These are phyloP conservation scores for Citrus maxima DNA, from an alignment of 345 rosid species.

Conservation along the genomic window DNA sequence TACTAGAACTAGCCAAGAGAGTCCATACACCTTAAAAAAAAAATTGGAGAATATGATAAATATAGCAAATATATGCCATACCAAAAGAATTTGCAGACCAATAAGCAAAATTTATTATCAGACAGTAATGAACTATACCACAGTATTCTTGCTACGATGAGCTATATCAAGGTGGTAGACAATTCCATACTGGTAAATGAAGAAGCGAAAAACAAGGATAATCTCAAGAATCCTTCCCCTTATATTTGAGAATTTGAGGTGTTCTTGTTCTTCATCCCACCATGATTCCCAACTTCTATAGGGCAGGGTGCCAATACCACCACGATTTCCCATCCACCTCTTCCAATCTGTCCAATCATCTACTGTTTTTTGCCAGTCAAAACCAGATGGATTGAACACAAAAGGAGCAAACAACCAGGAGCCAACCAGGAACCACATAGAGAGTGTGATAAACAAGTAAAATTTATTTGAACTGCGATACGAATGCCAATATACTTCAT, in stretches of 20 bases:
- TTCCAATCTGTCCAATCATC: constrained; percentile 99
- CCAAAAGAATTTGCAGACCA: background rate
- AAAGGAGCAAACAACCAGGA: constrained; percentile 99
- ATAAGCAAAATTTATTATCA: constrained; percentile 33
- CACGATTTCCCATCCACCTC: constrained; percentile 96
- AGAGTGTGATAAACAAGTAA: constrained; percentile 66
- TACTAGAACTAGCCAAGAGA: constrained; percentile 80
- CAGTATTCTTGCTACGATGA: constrained; percentile 50
- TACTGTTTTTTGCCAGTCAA: constrained; percentile 95
- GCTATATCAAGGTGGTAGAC: constrained; percentile 94
- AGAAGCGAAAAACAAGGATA: constrained; percentile 71
- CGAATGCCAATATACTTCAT: constrained; percentile 62
- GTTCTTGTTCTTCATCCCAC: constrained; percentile 94
- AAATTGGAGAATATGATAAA: background rate
- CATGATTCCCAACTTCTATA: constrained; percentile 95
- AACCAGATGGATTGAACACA: constrained; percentile 92
- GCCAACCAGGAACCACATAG: constrained; percentile 90
- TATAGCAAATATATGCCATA: background rate
- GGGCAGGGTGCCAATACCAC: constrained; percentile 70
- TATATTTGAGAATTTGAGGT: constrained; percentile 59
- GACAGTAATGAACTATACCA: constrained; percentile 40
- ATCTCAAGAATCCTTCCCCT: constrained; percentile 78
- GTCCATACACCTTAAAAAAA: constrained; percentile 61
- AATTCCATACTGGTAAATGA: constrained; percentile 88
- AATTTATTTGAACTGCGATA: constrained; percentile 69